Conservation (phyloP, 176 grass and related monocot species). For the Pontederia paniculata region DNA sequence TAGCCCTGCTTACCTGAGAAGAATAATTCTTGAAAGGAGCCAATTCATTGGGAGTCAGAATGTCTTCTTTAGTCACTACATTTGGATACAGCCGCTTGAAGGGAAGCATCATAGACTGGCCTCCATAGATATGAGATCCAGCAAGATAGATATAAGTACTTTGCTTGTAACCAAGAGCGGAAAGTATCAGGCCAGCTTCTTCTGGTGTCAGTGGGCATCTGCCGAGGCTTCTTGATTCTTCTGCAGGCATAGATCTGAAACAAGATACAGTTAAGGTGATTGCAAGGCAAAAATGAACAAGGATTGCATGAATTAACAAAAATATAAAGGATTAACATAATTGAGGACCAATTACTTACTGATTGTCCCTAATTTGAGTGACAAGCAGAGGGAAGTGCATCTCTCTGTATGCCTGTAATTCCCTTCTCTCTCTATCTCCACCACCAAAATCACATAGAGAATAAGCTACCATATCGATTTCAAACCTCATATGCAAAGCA, state of each 20-base stretch:
- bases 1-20: conserved; percentile 37
- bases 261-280: background rate
- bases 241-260: conserved; percentile 50
- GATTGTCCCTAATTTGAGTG: conserved; percentile 43
- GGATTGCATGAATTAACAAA: background rate
- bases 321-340: background rate
- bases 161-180: conserved; percentile 56
- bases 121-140: conserved; percentile 80
- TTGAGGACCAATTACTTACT: conserved; percentile 9
- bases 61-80: conserved; percentile 73
- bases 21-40: conserved; percentile 63
- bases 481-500: conserved; percentile 86
- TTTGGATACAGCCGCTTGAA: conserved; percentile 80
- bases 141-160: conserved; percentile 80
- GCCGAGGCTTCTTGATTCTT: conserved; percentile 61
- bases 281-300: background rate
- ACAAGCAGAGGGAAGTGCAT: conserved; percentile 68
- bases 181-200: conserved; percentile 65
- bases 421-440: conserved; percentile 51
- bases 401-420: conserved; percentile 74
- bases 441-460: conserved; percentile 94
- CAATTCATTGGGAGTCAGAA: conserved; percentile 70
- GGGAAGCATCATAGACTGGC: conserved; percentile 46
- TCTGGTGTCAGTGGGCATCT: conserved; percentile 88
- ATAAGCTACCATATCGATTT: conserved; percentile 95